Evolutionary conservation across 2,329 filamentous ascomycete species (phyloP).

Genomic region (Alternaria gaisen): DNA sequence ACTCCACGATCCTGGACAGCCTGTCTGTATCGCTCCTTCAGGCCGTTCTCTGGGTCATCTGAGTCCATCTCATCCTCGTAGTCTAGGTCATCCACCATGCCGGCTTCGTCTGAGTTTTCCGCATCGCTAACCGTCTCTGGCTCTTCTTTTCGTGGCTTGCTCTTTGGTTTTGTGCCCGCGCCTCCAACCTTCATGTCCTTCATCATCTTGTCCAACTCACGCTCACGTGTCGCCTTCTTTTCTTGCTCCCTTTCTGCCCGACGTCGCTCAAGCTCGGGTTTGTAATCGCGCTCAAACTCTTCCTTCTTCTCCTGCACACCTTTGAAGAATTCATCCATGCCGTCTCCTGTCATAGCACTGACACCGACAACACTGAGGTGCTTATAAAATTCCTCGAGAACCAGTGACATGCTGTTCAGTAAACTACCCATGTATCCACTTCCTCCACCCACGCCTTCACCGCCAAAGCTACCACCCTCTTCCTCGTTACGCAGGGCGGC

Average conservation of each 20-base stretch:
- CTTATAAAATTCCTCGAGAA: conserved; percentile 97
- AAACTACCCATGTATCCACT: conserved; percentile 96
- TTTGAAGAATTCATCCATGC: conserved; percentile 91
- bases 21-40: conserved; percentile 79
- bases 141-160: conserved; percentile 53
- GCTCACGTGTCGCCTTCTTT: conserved; percentile 75
- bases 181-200: conserved; percentile 78
- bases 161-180: conserved; percentile 43
- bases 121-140: conserved; percentile 61
- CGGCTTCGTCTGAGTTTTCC: conserved; percentile 63
- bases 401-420: conserved; percentile 96
- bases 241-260: conserved; percentile 77
- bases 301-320: conserved; percentile 86
- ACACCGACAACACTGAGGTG: conserved; percentile 93
- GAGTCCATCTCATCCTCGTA: conserved; percentile 65
- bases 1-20: conserved; percentile 67
- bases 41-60: conserved; percentile 66
- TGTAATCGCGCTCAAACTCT: conserved; percentile 91
- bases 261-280: conserved; percentile 85
- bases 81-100: conserved; percentile 61
- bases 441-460: conserved; percentile 73
- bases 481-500: conserved; percentile 83
- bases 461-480: conserved; percentile 77
- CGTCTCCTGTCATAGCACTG: conserved; percentile 89
- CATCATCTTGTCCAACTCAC: conserved; percentile 93